These are phyloP conservation scores for Gamarada debralockiae DNA, from an alignment of 495 filamentous ascomycete species.

Conservation along the genomic window DNA sequence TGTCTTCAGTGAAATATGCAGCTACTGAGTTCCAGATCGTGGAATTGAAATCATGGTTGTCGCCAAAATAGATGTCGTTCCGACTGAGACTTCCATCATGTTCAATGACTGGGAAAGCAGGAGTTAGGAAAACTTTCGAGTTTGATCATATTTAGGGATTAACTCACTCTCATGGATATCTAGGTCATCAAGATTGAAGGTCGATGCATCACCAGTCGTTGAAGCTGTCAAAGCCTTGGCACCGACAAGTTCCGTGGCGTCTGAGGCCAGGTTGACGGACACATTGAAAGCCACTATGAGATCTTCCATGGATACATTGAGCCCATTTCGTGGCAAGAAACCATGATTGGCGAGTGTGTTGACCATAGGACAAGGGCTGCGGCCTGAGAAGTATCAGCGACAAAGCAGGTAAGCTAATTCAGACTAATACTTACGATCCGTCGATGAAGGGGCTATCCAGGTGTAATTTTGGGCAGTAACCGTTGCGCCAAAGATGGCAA, in stretches of 20 bases:
- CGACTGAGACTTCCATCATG: conserved; percentile 30
- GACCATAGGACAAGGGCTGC: conserved; percentile 13
- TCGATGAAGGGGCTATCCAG: conserved; percentile 1
- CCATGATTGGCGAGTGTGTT: conserved; percentile 16
- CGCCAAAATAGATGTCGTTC: conserved; percentile 23
- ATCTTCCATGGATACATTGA: conserved; percentile 9
- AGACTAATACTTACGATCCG: conserved; percentile 1
- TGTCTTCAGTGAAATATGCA: conserved; percentile 15
- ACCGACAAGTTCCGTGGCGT: conserved; percentile 19
- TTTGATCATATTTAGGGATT: background rate
- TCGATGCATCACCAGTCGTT: conserved; percentile 23
- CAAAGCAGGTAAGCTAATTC: background rate
- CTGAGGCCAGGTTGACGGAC: conserved; percentile 15
- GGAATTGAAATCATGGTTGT: conserved; percentile 28
- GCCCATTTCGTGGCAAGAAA: conserved; percentile 10
- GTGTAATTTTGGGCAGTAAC: background rate
- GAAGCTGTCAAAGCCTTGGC: conserved; percentile 25
- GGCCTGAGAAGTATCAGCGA: conserved; percentile 1
- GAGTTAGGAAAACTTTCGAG: background rate
- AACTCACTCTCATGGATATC: conserved; percentile 25
- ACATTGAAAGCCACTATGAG: conserved; percentile 1
- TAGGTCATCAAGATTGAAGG: conserved; percentile 29
- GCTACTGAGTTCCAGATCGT: conserved; percentile 21
- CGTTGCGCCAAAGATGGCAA: background rate
- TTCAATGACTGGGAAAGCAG: conserved; percentile 24